Conservation (phyloP, 2,329 filamentous ascomycete species). For the Colletotrichum liaoningense region DNA sequence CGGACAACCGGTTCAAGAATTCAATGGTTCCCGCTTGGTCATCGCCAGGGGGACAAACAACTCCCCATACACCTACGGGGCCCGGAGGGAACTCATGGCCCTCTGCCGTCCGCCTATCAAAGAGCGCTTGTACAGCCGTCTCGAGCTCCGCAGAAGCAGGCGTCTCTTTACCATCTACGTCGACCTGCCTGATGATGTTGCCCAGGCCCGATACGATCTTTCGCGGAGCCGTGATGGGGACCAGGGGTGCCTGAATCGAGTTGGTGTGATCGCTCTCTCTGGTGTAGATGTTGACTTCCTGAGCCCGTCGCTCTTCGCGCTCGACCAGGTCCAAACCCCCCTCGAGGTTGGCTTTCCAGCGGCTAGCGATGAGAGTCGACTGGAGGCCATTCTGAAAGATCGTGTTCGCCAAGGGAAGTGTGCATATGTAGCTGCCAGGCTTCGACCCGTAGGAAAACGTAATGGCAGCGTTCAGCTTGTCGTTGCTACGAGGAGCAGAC, state of each 20-base stretch:
- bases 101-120: constrained; percentile 55
- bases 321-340: constrained; percentile 41
- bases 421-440: constrained; percentile 48
- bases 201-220: constrained; percentile 75
- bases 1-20: constrained; percentile 6
- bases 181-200: constrained; percentile 79
- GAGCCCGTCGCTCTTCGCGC: constrained; percentile 51
- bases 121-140: constrained; percentile 68
- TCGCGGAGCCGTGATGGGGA: constrained; percentile 73
- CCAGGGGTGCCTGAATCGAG: constrained; percentile 55
- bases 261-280: constrained; percentile 12
- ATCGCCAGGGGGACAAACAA: constrained; percentile 65
- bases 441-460: neutral
- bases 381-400: constrained; percentile 77
- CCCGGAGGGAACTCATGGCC: constrained; percentile 48
- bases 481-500: neutral
- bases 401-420: constrained; percentile 80
- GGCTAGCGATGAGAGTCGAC: constrained; percentile 66
- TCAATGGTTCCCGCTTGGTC: constrained; percentile 29
- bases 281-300: constrained; percentile 45
- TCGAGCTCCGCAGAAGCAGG: constrained; percentile 82
- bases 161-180: constrained; percentile 56
- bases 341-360: constrained; percentile 46
- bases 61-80: constrained; percentile 77
- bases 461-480: constrained; percentile 30